Evolutionary conservation across 805 yeast genomes (phyloP), one percentile per base, ranked within the genome.

Genomic region (Metschnikowia chrysomelidarum): DNA sequence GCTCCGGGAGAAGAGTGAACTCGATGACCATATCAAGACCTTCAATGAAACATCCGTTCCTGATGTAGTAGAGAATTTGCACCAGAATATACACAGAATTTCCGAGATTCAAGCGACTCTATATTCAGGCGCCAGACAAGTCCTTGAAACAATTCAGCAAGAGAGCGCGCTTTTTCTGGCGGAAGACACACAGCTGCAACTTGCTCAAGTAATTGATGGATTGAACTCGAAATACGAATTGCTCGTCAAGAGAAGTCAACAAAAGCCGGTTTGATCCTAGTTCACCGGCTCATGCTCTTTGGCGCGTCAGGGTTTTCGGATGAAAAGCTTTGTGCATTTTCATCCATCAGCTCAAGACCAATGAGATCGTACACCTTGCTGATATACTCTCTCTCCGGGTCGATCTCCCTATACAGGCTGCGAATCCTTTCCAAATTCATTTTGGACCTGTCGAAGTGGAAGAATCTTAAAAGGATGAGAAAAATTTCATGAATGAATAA

Each of bases 361-460:
- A 67, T 50, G 30, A 56, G 53, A n/a, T 51, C 47, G 42, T 67
- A 65, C 8, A 67, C 67, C 27, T 40, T 51, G 32, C 60, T 56
- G 36, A 67, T 67, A 34, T 62, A 57, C 25, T 54, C 46, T 31
- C 70, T 44, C 39, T 62, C 59, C 2, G 73, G 73, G 47, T 67
- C 73, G 17, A 67, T 51, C 41, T 62, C 60, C 12, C 44, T 54
- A 64, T 71, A 67, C 14, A 58, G 50, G 23, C 53, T 41, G 46
- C 71, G 49, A 32, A 67, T 67, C 33, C 73, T 41, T 36, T 66
- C 71, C 34, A 66, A 50, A 46, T 67, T 67, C 72, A 67, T 67
- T 24, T 58, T 62, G 20, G 64, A 51, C 30, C 70, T 49, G 43
- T 67, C 69, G 42, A 67, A 62, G 30, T 59, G 56, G 45, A 66